Evolutionary conservation across 192 early-diverging fungal species (phyloP), one percentile per base, ranked within the genome.

Genomic region (Podila epigama): DNA sequence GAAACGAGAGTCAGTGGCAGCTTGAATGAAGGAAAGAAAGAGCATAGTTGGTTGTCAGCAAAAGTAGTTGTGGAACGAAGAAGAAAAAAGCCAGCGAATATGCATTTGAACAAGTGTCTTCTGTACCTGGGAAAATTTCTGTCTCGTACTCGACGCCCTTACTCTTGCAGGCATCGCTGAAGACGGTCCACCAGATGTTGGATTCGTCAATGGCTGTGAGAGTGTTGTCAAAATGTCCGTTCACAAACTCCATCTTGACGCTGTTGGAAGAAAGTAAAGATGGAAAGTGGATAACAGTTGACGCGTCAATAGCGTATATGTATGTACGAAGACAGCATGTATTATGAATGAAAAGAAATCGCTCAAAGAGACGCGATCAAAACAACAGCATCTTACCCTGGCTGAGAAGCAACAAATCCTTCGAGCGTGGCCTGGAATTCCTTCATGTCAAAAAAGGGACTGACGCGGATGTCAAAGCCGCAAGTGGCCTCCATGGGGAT

Each of bases 61-160:
- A n/a, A n/a, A n/a, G n/a, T n/a, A n/a, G n/a, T n/a, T n/a, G n/a
- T n/a, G n/a, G n/a, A n/a, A n/a, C n/a, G n/a, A n/a, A n/a, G n/a
- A n/a, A n/a, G n/a, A n/a, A n/a, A n/a, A n/a, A n/a, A n/a, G n/a
- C n/a, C n/a, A n/a, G n/a, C n/a, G n/a, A n/a, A n/a, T n/a, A n/a
- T 22, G 51, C 20, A 52, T 22, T 25, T 25, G 12, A 52, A 52
- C 3, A 52, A 29, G 5, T 29, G 40, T 36, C 33, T 36, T 69
- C n/a, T n/a, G n/a, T 66, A 75, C 70, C 70, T 29, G 94, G 92
- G 84, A 96, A 96, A 70, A 96, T 91, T 75, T 92, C 92, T 42
- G 86, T 86, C 34, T 86, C 82, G 18, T 93, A 70, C 5, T 80
- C 50, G 42, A 92, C 68, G 29, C 81, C 82, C 54, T 83, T 83